phyloP scores from a whole-genome alignment of 163 green algal genomes.

The Picocystis sp. region DNA sequence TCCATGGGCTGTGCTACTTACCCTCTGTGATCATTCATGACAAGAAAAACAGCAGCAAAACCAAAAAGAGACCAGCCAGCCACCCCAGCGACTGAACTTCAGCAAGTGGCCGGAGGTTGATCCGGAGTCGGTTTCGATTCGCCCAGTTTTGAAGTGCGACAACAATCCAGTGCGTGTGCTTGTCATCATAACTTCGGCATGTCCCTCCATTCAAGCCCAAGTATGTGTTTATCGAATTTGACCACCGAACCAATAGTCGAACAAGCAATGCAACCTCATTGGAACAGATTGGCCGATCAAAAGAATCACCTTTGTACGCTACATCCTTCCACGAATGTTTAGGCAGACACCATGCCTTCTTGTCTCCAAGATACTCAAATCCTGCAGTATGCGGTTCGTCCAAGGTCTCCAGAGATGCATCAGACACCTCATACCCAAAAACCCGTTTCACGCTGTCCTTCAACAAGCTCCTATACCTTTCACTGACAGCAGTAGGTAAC shows the following conservation, averaged over 20 bases:
- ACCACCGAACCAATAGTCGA: conserved; percentile 35
- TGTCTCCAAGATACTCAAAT: background rate
- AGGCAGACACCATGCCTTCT: conserved; percentile 15
- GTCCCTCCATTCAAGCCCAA: conserved; percentile 36
- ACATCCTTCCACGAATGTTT: conserved; percentile 33
- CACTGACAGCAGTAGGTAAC: no score
- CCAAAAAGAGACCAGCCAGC: conserved; percentile 11
- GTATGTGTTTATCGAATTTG: conserved; percentile 25
- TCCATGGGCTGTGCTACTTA: no score
- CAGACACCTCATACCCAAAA: background rate
- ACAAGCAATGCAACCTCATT: conserved; percentile 49
- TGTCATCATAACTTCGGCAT: conserved; percentile 30
- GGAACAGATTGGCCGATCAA: conserved; percentile 42
- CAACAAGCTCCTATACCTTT: background rate
- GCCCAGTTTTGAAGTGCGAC: conserved; percentile 5
- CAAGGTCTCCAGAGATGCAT: background rate
- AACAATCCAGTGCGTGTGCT: conserved; percentile 12
- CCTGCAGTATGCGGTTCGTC: background rate
- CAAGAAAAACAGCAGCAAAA: conserved; percentile 9
- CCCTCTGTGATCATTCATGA: no score
- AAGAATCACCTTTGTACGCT: conserved; percentile 48
- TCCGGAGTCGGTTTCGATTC: conserved; percentile 11
- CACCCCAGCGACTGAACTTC: conserved; percentile 44
- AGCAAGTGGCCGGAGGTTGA: conserved; percentile 49
- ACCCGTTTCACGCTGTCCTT: conserved; percentile 14